phyloP scores from a whole-genome alignment of 768 basidiomycete genomes.

The Termitomyces sp. region DNA sequence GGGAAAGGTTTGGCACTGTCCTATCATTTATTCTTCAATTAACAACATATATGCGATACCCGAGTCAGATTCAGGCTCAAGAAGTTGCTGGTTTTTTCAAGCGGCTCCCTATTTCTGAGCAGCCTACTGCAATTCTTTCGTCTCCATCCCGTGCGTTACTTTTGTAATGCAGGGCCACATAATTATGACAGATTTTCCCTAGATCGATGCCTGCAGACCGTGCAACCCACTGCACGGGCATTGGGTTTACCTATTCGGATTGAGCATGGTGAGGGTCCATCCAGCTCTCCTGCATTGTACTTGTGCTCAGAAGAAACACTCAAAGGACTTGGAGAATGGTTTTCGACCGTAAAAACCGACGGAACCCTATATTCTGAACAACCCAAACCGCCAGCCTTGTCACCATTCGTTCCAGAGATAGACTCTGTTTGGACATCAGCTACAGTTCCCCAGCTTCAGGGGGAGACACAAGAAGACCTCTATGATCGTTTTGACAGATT shows the following conservation, averaged over 20 bases:
- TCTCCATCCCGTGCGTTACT: not conserved
- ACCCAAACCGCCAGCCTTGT: not conserved
- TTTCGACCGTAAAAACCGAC: not conserved
- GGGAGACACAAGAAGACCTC: not conserved
- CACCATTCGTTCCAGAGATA: not conserved
- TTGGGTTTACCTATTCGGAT: not conserved
- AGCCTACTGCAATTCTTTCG: not conserved
- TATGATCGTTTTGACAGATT: not conserved
- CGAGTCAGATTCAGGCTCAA: not conserved
- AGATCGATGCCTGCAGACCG: conserved; percentile 1
- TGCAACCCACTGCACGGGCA: not conserved
- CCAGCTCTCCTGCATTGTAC: not conserved
- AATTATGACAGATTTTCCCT: not conserved
- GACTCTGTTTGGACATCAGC: not conserved
- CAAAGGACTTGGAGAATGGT: conserved; percentile 1
- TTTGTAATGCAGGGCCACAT: not conserved
- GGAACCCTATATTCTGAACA: not conserved
- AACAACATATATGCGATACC: not conserved
- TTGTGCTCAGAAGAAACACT: not conserved
- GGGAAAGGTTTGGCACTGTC: not conserved
- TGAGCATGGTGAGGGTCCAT: not conserved
- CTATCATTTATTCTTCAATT: not conserved
- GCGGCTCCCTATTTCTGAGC: not conserved
- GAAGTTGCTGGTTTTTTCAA: not conserved
- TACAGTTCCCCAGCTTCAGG: not conserved